phyloP scores from a whole-genome alignment of 495 filamentous ascomycete species.

The Aspergillus ellipticus region DNA sequence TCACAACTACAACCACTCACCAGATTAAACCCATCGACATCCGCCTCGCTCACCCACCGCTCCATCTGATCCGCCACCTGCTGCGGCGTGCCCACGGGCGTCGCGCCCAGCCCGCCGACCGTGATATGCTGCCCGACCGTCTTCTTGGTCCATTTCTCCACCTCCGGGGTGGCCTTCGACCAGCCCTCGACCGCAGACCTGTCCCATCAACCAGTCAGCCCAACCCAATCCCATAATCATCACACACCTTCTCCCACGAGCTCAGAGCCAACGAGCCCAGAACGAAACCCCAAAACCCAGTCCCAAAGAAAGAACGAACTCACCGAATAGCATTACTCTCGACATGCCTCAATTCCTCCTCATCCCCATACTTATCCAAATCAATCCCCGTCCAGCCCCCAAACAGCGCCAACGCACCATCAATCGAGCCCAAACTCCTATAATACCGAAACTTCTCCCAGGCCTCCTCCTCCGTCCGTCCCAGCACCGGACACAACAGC shows the following conservation, averaged over 20 bases:
- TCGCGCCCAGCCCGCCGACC: conserved; percentile 55
- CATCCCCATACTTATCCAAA: conserved; percentile 47
- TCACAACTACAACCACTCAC: conserved; percentile 22
- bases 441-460: conserved; percentile 49
- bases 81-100: conserved; percentile 50
- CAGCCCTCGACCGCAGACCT: conserved; percentile 47
- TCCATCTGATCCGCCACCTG: conserved; percentile 61
- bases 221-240: neutral
- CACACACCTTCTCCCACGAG: no score
- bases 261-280: no score
- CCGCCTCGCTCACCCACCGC: conserved; percentile 56
- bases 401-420: conserved; percentile 55
- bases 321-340: conserved; percentile 62
- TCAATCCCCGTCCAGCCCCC: conserved; percentile 59
- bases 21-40: conserved; percentile 64
- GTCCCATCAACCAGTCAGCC: neutral
- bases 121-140: conserved; percentile 61
- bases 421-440: conserved; percentile 45
- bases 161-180: conserved; percentile 42
- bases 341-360: conserved; percentile 54
- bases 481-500: conserved; percentile 48
- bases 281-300: no score
- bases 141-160: conserved; percentile 59
- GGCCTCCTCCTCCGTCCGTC: conserved; percentile 53
- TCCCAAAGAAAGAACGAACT: conserved; percentile 11